phyloP scores from a whole-genome alignment of 2,329 filamentous ascomycete species.

The Capronia americana region DNA sequence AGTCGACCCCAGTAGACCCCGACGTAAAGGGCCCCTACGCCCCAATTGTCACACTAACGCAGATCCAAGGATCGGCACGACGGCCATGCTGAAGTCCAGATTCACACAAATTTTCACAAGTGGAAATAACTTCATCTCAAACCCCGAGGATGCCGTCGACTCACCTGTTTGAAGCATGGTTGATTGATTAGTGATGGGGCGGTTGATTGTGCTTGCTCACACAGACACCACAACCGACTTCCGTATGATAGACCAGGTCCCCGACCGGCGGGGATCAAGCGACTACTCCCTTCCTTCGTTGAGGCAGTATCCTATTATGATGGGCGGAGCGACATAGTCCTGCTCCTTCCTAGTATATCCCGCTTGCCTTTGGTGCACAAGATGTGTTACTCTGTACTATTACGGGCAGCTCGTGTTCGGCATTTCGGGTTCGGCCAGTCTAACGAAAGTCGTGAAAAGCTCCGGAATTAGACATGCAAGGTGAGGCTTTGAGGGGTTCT shows the following conservation, averaged over 20 bases:
- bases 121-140: neutral
- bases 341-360: neutral
- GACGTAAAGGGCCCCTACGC: slow-evolving; percentile 7
- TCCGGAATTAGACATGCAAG: neutral
- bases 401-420: slow-evolving; percentile 11
- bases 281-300: neutral
- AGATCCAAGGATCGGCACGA: slow-evolving; percentile 18
- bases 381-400: neutral
- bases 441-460: slow-evolving; percentile 8
- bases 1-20: slow-evolving; percentile 15
- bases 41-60: slow-evolving; percentile 9
- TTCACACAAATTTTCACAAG: slow-evolving; percentile 8
- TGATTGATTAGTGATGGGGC: slow-evolving; percentile 8
- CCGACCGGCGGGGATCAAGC: neutral
- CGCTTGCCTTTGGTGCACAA: neutral
- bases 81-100: slow-evolving; percentile 9
- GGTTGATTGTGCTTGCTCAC: neutral
- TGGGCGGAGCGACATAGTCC: neutral
- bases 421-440: slow-evolving; percentile 3
- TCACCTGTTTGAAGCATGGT: neutral
- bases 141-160: slow-evolving; percentile 10
- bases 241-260: neutral
- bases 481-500: neutral
- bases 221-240: neutral
- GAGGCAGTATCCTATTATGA: neutral